These are phyloP conservation scores for Alloteropsis angusta DNA, from an alignment of 202 grass and related monocot species.

Conservation along the genomic window DNA sequence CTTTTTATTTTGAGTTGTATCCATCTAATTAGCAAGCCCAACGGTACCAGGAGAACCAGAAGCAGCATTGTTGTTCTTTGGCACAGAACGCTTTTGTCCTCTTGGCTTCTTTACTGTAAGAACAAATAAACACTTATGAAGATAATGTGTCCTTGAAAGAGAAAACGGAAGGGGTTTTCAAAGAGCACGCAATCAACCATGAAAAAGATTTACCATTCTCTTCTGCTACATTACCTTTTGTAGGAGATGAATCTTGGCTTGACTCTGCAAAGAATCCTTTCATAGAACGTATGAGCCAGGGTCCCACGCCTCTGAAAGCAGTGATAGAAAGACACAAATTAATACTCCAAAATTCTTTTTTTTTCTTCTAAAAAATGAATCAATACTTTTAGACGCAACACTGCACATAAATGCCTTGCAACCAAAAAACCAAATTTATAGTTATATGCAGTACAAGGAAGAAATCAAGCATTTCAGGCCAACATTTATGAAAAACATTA, in stretches of 20 bases:
- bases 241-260: constrained; percentile 26
- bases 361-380: too few relatives aligned
- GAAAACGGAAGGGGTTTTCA: not conserved
- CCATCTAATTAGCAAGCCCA: constrained; percentile 15
- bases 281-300: constrained; percentile 60
- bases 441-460: not conserved
- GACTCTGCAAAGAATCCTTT: constrained; percentile 50
- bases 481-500: not conserved
- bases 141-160: too few relatives aligned
- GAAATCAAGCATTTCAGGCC: not conserved
- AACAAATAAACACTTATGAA: not conserved
- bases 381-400: too few relatives aligned
- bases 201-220: constrained; percentile 28
- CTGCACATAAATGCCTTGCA: not conserved
- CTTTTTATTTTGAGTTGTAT: not conserved
- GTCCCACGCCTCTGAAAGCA: constrained; percentile 55
- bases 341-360: too few relatives aligned
- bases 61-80: constrained; percentile 1
- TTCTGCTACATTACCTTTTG: constrained; percentile 19
- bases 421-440: not conserved
- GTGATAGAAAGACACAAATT: not conserved
- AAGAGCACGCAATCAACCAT: not conserved
- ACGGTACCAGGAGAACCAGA: not conserved
- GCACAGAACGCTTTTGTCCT: constrained; percentile 24
- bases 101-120: constrained; percentile 56